These are phyloP conservation scores for Pseudocercospora fuligena DNA, from an alignment of 2,329 filamentous ascomycete genomes.

Conservation along the genomic window DNA sequence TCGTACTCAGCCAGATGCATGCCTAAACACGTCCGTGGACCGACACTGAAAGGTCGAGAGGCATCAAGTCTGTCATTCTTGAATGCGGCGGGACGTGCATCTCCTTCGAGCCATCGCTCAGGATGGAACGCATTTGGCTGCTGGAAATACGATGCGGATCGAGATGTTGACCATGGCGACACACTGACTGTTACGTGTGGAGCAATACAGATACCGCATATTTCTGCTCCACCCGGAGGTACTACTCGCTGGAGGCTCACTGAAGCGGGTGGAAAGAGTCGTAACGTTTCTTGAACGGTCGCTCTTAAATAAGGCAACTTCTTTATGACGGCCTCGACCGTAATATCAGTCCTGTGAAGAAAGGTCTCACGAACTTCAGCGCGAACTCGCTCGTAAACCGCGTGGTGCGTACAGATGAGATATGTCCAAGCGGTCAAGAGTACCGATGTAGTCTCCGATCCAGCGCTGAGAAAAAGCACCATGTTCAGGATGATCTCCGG, in stretches of 20 bases:
- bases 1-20: no score
- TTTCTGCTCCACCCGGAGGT: not conserved
- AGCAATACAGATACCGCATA: not conserved
- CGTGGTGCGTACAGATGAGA: slow-evolving; percentile 11
- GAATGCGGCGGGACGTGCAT: no score
- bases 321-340: slow-evolving; percentile 7
- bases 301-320: slow-evolving; percentile 10
- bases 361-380: slow-evolving; percentile 6
- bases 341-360: not conserved
- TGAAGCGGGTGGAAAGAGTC: not conserved
- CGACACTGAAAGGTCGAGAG: no score
- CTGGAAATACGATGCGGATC: not conserved
- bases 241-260: not conserved
- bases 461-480: slow-evolving; percentile 16
- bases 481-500: slow-evolving; percentile 24
- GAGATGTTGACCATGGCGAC: not conserved
- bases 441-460: slow-evolving; percentile 19
- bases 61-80: no score
- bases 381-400: not conserved
- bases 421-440: slow-evolving; percentile 18
- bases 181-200: not conserved
- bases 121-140: not conserved
- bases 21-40: no score
- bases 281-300: slow-evolving; percentile 20
- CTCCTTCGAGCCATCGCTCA: not conserved